A percentile compares a stretch with the other conserved stretches of the same genome.
These are phyloP conservation scores for Tillandsia leiboldiana DNA, from an alignment of 176 grass and related monocot genomes.

Conservation along the genomic window DNA sequence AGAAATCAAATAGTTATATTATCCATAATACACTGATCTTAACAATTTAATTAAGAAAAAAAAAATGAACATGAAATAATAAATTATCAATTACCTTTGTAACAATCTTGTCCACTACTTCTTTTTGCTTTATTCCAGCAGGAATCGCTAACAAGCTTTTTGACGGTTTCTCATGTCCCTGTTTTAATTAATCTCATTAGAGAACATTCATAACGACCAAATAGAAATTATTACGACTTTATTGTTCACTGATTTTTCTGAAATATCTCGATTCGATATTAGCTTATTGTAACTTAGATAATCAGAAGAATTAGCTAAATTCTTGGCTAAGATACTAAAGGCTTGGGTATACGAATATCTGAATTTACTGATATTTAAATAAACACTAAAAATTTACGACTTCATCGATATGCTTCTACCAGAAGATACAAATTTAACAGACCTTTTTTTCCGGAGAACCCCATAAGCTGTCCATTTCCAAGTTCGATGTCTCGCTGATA, in stretches of 20 bases:
- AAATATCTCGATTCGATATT: too few species aligned
- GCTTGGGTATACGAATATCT: too few species aligned
- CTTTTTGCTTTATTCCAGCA: conserved; percentile 76
- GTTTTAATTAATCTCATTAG: background rate
- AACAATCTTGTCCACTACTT: conserved; percentile 57
- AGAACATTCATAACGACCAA: too few species aligned
- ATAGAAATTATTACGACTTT: too few species aligned
- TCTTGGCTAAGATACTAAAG: too few species aligned
- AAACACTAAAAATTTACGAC: too few species aligned
- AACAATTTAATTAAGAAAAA: background rate
- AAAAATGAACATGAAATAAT: background rate
- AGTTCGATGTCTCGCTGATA: conserved; percentile 54
- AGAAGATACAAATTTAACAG: background rate
- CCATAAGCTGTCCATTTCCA: conserved; percentile 49
- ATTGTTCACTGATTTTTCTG: too few species aligned
- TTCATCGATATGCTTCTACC: background rate
- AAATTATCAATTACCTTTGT: conserved; percentile 36
- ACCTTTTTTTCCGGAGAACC: conserved; percentile 39
- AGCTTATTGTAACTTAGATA: too few species aligned
- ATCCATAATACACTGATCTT: background rate
- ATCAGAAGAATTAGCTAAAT: too few species aligned
- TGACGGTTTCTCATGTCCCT: conserved; percentile 6
- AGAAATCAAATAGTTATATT: background rate
- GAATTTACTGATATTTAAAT: too few species aligned
- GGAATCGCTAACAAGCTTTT: conserved; percentile 79